Percentiles rank a stretch among this genome's conserved stretches.
Evolutionary conservation across 352 stramenopile species (phyloP).

Genomic region (Albugo candida): DNA sequence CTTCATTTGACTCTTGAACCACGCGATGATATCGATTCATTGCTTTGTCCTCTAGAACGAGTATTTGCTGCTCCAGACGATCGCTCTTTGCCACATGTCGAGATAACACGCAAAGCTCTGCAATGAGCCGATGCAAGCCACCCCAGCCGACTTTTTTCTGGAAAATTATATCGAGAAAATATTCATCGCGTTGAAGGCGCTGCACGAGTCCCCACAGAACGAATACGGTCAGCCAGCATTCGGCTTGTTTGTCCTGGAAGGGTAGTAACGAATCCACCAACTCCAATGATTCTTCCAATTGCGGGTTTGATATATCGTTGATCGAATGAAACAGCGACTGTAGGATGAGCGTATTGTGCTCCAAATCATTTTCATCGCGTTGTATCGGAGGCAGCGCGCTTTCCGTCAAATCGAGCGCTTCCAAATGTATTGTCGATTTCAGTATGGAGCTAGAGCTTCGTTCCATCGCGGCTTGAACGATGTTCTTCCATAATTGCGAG

Average conservation of each 20-base stretch:
- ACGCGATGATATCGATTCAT: conserved; percentile 26
- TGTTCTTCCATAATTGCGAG: conserved; percentile 15
- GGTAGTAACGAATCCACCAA: too few relatives aligned
- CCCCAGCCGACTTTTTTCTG: conserved; percentile 28
- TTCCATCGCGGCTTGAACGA: conserved; percentile 28
- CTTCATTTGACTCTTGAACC: conserved; percentile 29
- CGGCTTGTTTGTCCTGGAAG: too few relatives aligned
- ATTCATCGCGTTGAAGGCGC: background rate
- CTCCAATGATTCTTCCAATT: conserved; percentile 16
- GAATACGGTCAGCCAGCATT: too few relatives aligned
- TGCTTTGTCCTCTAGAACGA: conserved; percentile 22
- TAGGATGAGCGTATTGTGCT: conserved; percentile 24
- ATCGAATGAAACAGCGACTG: conserved; percentile 30
- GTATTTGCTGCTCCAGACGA: conserved; percentile 14
- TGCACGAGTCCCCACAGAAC: too few relatives aligned
- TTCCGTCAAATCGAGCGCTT: conserved; percentile 35
- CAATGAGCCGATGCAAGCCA: conserved; percentile 48
- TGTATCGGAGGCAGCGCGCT: too few relatives aligned
- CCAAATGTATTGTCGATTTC: conserved; percentile 48
- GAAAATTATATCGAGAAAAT: background rate
- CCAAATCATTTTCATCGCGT: conserved; percentile 11
- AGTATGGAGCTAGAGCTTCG: conserved; percentile 39
- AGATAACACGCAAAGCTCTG: conserved; percentile 29
- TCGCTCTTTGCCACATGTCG: conserved; percentile 17
- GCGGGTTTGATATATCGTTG: conserved; percentile 22